Conservation (phyloP, 768 basidiomycete genomes). For the Sporobolomyces pararoseus region DNA sequence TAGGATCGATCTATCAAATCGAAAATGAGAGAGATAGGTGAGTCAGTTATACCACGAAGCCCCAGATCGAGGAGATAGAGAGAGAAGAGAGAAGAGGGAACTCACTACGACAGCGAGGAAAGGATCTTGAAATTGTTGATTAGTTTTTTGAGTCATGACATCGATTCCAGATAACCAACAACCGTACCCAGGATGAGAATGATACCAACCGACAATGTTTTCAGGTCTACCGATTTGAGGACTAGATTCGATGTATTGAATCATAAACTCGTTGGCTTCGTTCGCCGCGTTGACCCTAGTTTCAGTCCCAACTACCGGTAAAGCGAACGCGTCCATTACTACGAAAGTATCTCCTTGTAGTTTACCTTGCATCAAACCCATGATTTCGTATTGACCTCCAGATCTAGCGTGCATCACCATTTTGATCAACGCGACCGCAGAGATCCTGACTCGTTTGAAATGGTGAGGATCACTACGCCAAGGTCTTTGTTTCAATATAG, state of each 20-base stretch:
- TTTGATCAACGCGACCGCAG: conserved; percentile 56
- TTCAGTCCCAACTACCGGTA: conserved; percentile 96
- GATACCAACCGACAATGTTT: conserved; percentile 94
- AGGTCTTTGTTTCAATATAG: conserved; percentile 62
- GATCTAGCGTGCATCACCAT: conserved; percentile 82
- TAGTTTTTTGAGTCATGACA: conserved; percentile 91
- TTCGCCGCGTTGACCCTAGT: conserved; percentile 93
- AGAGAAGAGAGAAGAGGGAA: conserved; percentile 32
- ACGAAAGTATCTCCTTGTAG: conserved; percentile 51
- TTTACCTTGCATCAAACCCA: conserved; percentile 86
- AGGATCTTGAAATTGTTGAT: conserved; percentile 91
- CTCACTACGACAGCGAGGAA: conserved; percentile 93
- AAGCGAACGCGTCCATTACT: conserved; percentile 93
- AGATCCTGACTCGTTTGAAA: conserved; percentile 55
- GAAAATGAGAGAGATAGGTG: not conserved
- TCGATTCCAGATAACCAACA: conserved; percentile 99
- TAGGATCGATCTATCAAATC: conserved; percentile 85
- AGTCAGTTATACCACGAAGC: too few species aligned
- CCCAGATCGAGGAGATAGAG: not conserved
- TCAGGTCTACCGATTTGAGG: conserved; percentile 55
- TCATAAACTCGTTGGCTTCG: conserved; percentile 98
- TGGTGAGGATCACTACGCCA: conserved; percentile 72
- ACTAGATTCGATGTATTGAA: conserved; percentile 77
- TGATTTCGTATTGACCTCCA: conserved; percentile 95
- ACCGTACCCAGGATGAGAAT: conserved; percentile 97